These are phyloP conservation scores for Clonostachys rhizophaga DNA, from an alignment of 2,329 filamentous ascomycete genomes.

Conservation along the genomic window DNA sequence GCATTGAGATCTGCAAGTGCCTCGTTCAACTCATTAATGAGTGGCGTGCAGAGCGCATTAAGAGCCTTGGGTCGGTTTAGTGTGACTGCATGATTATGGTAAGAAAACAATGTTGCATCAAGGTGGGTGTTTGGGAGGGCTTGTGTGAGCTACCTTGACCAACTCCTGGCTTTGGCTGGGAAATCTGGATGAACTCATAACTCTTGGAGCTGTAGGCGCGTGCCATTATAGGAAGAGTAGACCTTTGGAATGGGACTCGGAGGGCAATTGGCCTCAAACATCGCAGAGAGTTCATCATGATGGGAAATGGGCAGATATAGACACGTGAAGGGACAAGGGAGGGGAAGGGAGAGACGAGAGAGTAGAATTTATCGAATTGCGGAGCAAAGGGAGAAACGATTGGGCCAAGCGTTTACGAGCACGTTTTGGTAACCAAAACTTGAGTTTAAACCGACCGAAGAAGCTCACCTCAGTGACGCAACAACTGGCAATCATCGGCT, in stretches of 20 bases:
- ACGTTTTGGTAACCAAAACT: too few relatives aligned
- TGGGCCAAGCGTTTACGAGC: too few relatives aligned
- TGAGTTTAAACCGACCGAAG: too few relatives aligned
- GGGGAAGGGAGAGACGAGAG: too few relatives aligned
- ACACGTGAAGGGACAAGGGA: too few relatives aligned
- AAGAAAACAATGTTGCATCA: not conserved
- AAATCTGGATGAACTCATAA: slow-evolving; percentile 82
- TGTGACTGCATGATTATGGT: slow-evolving; percentile 57
- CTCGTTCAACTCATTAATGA: slow-evolving; percentile 85
- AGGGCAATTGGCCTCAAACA: slow-evolving; percentile 53
- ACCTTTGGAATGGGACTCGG: slow-evolving; percentile 40
- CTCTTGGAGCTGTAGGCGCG: slow-evolving; percentile 47
- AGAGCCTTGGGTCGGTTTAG: slow-evolving; percentile 92
- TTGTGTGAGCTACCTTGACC: slow-evolving; percentile 63
- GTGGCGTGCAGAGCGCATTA: slow-evolving; percentile 86
- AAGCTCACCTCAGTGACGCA: too few relatives aligned
- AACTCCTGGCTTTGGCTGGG: slow-evolving; percentile 81
- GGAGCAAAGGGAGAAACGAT: too few relatives aligned
- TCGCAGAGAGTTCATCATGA: slow-evolving; percentile 48
- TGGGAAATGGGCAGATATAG: too few relatives aligned
- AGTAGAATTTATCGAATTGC: too few relatives aligned
- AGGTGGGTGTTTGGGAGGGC: not conserved
- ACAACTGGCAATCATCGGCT: not conserved
- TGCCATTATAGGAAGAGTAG: slow-evolving; percentile 49
- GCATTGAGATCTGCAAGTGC: slow-evolving; percentile 68